Conservation (phyloP, 2,329 filamentous ascomycete genomes). For the Trichoderma atrobrunneum region DNA sequence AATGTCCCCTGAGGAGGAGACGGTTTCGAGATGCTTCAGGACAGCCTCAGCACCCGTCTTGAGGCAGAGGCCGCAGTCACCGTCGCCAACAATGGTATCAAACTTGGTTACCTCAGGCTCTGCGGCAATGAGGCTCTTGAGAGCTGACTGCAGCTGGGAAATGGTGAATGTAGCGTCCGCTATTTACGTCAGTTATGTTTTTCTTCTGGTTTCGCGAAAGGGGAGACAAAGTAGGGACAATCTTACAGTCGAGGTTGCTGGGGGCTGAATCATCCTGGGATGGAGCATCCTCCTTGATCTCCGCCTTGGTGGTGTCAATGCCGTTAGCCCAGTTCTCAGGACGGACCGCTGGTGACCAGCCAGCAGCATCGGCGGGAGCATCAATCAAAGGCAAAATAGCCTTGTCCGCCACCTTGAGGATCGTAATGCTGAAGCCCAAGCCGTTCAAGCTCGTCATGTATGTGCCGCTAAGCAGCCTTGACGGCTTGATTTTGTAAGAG, state of each 20-base stretch:
- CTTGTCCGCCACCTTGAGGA: conserved; percentile 36
- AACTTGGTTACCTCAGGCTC: conserved; percentile 28
- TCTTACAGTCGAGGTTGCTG: conserved; percentile 21
- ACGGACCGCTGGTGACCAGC: conserved; percentile 49
- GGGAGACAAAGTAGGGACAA: neutral
- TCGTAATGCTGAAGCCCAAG: conserved; percentile 66
- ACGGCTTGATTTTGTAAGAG: conserved; percentile 47
- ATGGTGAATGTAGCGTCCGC: conserved; percentile 17
- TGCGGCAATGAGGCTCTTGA: conserved; percentile 37
- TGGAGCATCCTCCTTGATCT: neutral
- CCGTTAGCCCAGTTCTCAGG: conserved; percentile 19
- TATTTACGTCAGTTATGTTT: neutral
- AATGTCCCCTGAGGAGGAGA: conserved; percentile 38
- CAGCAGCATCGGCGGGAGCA: conserved; percentile 63
- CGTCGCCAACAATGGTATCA: conserved; percentile 32
- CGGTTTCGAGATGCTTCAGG: conserved; percentile 50
- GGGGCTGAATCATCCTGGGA: conserved; percentile 12
- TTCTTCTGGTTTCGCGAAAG: neutral
- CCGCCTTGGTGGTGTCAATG: conserved; percentile 18
- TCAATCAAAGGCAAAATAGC: conserved; percentile 66
- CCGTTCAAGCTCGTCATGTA: conserved; percentile 73
- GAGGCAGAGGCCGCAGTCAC: conserved; percentile 29
- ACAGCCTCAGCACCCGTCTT: conserved; percentile 49
- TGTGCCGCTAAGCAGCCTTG: conserved; percentile 37
- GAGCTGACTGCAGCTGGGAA: conserved; percentile 13